phyloP scores from a whole-genome alignment of 441 rosid genomes.

The Euphorbia corollata region DNA sequence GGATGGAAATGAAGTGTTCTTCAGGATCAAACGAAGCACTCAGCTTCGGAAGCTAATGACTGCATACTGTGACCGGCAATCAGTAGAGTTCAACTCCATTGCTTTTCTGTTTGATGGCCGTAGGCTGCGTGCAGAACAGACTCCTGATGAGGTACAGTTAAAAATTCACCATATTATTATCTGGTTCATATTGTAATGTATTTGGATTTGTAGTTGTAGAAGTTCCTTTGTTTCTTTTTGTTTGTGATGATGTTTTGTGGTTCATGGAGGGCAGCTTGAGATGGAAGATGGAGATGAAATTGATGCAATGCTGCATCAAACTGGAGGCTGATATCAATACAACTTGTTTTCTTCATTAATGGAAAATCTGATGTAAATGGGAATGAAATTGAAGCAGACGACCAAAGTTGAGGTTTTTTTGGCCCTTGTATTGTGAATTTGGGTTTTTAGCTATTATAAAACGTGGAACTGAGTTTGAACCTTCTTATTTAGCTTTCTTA shows the following conservation, averaged over 20 bases:
- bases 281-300: conserved; percentile 96
- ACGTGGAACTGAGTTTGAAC: neutral
- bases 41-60: conserved; percentile 61
- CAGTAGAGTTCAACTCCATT: conserved; percentile 54
- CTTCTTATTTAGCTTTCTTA: too few species aligned
- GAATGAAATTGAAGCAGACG: conserved; percentile 9
- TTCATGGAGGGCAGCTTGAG: conserved; percentile 42
- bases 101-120: conserved; percentile 68
- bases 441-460: neutral
- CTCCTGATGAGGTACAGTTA: conserved; percentile 53
- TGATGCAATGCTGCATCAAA: conserved; percentile 88
- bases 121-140: conserved; percentile 54
- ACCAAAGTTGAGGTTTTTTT: neutral
- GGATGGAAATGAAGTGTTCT: conserved; percentile 67
- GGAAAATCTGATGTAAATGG: conserved; percentile 23
- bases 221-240: neutral
- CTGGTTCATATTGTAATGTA: neutral
- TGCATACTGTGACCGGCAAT: conserved; percentile 59
- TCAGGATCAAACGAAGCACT: conserved; percentile 61
- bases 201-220: neutral
- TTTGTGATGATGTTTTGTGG: neutral
- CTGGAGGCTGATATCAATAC: conserved; percentile 40
- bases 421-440: neutral
- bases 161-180: neutral
- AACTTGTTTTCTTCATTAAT: conserved; percentile 6